phyloP scores from a whole-genome alignment of 2,329 filamentous ascomycete species.

The Fusarium longipes region DNA sequence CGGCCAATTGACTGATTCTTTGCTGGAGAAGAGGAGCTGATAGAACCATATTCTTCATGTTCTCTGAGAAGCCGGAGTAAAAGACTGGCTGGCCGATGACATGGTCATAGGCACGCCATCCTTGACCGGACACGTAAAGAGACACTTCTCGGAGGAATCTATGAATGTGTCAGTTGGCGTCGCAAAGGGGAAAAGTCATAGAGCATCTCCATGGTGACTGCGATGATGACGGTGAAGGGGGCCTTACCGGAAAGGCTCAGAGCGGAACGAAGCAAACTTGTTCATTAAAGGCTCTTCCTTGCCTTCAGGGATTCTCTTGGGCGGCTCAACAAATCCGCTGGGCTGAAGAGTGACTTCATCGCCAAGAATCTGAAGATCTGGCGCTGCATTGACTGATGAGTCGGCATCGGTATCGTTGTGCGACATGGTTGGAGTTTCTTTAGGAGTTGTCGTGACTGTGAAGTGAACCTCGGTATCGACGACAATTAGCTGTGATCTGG shows the following conservation, averaged over 20 bases:
- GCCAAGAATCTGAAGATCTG: conserved; percentile 82
- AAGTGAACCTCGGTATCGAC: conserved; percentile 27
- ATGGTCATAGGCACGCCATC: conserved; percentile 94
- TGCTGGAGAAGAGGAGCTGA: conserved; percentile 78
- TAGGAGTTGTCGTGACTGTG: conserved; percentile 2
- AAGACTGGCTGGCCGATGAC: conserved; percentile 93
- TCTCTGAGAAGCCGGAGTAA: conserved; percentile 90
- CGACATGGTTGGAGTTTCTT: conserved; percentile 45
- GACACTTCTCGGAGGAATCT: conserved; percentile 95
- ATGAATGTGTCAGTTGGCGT: conserved; percentile 21
- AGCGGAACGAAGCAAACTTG: conserved; percentile 87
- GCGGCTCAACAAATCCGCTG: conserved; percentile 71
- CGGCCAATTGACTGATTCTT: conserved; percentile 81
- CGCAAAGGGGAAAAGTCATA: background rate
- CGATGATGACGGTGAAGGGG: background rate
- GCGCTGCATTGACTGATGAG: conserved; percentile 62
- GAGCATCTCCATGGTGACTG: background rate
- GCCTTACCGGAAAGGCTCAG: conserved; percentile 69
- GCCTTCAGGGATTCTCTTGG: conserved; percentile 57
- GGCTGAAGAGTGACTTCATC: conserved; percentile 80
- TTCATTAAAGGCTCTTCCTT: conserved; percentile 79
- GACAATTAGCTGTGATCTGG: conserved; percentile 29
- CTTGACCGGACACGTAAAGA: conserved; percentile 89
- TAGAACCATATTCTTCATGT: conserved; percentile 84
- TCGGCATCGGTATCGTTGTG: conserved; percentile 48